Evolutionary conservation across 2,329 filamentous ascomycete genomes (phyloP), one percentile per base, ranked within the genome.

Genomic region (Aureobasidium sp.): DNA sequence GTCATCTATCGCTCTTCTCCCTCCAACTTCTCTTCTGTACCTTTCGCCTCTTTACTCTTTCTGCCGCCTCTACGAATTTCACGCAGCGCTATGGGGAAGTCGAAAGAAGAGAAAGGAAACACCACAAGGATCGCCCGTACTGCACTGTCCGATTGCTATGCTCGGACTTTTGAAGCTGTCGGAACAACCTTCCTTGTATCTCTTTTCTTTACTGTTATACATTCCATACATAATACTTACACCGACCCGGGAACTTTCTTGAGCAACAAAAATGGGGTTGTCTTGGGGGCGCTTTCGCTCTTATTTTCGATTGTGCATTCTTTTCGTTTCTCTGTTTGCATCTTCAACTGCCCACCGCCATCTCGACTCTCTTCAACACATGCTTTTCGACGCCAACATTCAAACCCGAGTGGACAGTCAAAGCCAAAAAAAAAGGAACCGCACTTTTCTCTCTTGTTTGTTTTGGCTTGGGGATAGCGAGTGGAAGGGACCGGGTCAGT

Each of bases 171-270:
- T 2, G 20, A 45, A 25, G 39, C 29, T 25, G 29, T n/a, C 20
- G 25, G n/a, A 51, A 20, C n/a, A 20, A 44, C 27, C 41, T 17
- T 12, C 53, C 53, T 57, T 57, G 53, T 57, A 45, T 57, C 53
- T 57, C 53, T 45, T 57, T 55, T 44, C 37, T 45, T 44, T 57
- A 45, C 53, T 57, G 53, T 57, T 45, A 57, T 57, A 57, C 53
- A 57, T 57, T 57, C 29, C 53, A 44, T 57, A 57, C 53, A 57
- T 57, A 57, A 57, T 57, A 57, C 53, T 57, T 57, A 55, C 51
- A 57, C 39, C 29, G n/a, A 25, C 39, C 52, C 27, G 53, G 36
- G 29, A 25, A 20, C 15, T 25, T 29, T 45, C 45, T 45, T 57
- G 53, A 57, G 53, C 53, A 36, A 57, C 27, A 57, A 57, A 57